These are phyloP conservation scores for Aspergillus fumigatus DNA, from an alignment of 2,329 filamentous ascomycete species.

Conservation along the genomic window DNA sequence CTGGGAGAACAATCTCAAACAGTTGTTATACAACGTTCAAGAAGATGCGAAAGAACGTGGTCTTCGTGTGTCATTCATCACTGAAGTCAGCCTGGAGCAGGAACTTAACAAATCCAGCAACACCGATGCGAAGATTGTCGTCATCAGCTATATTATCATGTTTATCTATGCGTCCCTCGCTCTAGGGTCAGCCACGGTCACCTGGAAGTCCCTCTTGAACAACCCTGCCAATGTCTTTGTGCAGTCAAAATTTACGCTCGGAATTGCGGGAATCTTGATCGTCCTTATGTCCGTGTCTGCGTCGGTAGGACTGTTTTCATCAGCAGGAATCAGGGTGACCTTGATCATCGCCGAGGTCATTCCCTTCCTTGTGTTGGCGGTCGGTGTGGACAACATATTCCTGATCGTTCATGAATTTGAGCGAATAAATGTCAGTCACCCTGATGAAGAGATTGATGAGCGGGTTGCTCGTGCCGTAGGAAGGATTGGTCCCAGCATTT, in stretches of 20 bases:
- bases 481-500: conserved; percentile 92
- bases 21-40: conserved; percentile 71
- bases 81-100: conserved; percentile 89
- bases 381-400: conserved; percentile 98
- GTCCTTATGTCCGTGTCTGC: conserved; percentile 96
- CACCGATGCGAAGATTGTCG: conserved; percentile 93
- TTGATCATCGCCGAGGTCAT: conserved; percentile 98
- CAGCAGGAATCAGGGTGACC: conserved; percentile 85
- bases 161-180: conserved; percentile 94
- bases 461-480: conserved; percentile 84
- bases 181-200: conserved; percentile 80
- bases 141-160: conserved; percentile 98
- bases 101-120: conserved; percentile 98
- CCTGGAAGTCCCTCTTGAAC: conserved; percentile 67
- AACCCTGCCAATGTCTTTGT: conserved; percentile 84
- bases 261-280: conserved; percentile 90
- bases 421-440: conserved; percentile 84
- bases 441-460: conserved; percentile 81
- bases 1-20: conserved; percentile 78
- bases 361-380: conserved; percentile 90
- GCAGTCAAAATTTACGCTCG: conserved; percentile 93
- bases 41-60: conserved; percentile 72
- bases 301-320: conserved; percentile 92
- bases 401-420: conserved; percentile 98
- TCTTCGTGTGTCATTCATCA: conserved; percentile 86